A percentile compares a stretch with the other conserved stretches of the same genome.
Conservation (phyloP, 768 basidiomycete genomes). For the Leccinellum albellum region DNA sequence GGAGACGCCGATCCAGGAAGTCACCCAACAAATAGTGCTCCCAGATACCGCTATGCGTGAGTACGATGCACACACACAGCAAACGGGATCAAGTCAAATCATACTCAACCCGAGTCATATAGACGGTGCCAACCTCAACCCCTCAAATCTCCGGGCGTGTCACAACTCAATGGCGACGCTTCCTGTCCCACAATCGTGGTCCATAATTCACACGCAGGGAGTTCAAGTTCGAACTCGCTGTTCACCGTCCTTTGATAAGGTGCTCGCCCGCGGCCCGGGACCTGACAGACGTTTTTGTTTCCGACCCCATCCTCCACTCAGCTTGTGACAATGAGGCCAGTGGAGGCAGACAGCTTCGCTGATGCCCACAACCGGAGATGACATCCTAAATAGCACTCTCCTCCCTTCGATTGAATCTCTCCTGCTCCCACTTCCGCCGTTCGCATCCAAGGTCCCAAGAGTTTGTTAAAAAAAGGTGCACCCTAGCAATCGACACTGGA, state of each 20-base stretch:
- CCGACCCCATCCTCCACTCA: conserved; percentile 20
- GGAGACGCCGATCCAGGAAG: too few relatives aligned
- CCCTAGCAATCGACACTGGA: too few relatives aligned
- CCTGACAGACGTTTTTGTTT: conserved; percentile 12
- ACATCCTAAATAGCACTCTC: conserved; percentile 4
- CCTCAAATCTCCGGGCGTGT: conserved; percentile 12
- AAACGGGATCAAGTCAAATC: too few relatives aligned
- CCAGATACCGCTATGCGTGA: too few relatives aligned
- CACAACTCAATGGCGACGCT: conserved; percentile 9
- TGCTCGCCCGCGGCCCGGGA: conserved; percentile 33
- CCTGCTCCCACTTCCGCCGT: conserved; percentile 12
- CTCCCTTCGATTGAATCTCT: conserved; percentile 21
- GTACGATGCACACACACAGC: too few relatives aligned
- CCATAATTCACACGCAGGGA: conserved; percentile 18
- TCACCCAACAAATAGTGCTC: conserved; percentile 41
- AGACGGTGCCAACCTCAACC: too few relatives aligned
- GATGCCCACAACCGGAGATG: conserved; percentile 1
- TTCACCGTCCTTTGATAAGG: conserved; percentile 38
- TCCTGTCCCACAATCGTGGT: conserved; percentile 7
- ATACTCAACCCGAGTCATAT: too few relatives aligned
- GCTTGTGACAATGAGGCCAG: background rate
- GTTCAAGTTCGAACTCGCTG: conserved; percentile 35
- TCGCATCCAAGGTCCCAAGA: too few relatives aligned
- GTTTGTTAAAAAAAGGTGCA: too few relatives aligned
- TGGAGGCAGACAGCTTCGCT: conserved; percentile 1